Percentiles rank a stretch among this genome's conserved stretches.
Evolutionary conservation across 139 green algal species (phyloP).

Genomic region (Chlamydomonas schloesseri): DNA sequence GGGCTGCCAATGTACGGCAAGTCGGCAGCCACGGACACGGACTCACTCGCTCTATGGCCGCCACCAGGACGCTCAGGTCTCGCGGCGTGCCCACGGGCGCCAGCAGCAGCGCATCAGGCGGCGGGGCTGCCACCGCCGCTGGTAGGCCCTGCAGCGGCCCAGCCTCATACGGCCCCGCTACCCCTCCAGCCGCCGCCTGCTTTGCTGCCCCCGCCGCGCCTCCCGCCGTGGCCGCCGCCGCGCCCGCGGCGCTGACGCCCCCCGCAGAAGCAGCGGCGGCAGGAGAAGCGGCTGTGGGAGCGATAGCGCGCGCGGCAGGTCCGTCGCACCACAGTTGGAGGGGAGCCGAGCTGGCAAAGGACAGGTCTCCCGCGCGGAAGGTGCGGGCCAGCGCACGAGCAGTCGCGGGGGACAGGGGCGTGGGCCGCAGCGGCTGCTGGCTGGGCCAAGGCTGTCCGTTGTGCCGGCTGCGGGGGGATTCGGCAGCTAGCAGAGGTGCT

Average conservation of each 20-base stretch:
- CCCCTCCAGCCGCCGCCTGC: no score
- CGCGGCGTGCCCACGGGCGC: not conserved
- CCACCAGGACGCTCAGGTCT: slow-evolving; percentile 4
- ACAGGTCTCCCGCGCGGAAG: not conserved
- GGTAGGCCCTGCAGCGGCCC: no score
- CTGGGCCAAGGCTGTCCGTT: no score
- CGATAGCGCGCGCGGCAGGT: not conserved
- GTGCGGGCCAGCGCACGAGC: not conserved
- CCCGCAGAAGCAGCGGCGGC: no score
- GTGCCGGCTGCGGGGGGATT: no score
- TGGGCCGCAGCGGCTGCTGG: no score
- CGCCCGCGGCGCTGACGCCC: not conserved
- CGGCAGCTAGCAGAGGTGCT: no score
- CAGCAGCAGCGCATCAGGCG: not conserved
- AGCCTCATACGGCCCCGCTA: no score
- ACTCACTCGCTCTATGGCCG: not conserved
- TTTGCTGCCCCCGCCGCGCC: no score
- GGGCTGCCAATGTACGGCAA: no score
- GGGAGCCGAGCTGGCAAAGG: not conserved
- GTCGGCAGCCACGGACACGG: no score
- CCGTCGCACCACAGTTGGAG: not conserved
- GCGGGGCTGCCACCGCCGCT: not conserved
- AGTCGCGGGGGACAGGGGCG: not conserved
- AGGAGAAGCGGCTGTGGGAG: no score
- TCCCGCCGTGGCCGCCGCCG: not conserved